Conservation (phyloP, 1,284 basidiomycete genomes). For the Irpex sp. region DNA sequence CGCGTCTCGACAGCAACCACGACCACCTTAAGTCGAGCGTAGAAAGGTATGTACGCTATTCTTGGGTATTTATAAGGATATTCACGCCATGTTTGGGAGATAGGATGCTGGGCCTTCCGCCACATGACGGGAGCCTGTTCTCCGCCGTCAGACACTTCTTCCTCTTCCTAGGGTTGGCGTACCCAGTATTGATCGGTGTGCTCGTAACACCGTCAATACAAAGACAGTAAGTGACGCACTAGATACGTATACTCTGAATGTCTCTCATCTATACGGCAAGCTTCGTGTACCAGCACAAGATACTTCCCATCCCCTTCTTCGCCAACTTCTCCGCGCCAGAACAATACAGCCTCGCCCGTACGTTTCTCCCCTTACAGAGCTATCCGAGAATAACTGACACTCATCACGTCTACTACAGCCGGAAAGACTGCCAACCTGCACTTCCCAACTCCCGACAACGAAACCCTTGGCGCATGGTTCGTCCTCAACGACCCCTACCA, state of each 20-base stretch:
- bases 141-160: slow-evolving; percentile 30
- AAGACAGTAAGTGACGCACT: slow-evolving; percentile 50
- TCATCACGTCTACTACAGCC: slow-evolving; percentile 36
- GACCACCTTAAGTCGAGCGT: no score
- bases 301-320: slow-evolving; percentile 55
- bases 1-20: no score
- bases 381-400: no score
- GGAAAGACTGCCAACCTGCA: slow-evolving; percentile 74
- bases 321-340: slow-evolving; percentile 66
- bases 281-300: slow-evolving; percentile 57
- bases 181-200: slow-evolving; percentile 48
- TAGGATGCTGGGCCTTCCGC: not conserved
- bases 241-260: not conserved
- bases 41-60: no score
- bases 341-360: slow-evolving; percentile 78
- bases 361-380: slow-evolving; percentile 26
- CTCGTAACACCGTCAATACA: slow-evolving; percentile 65
- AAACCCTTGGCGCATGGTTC: slow-evolving; percentile 87
- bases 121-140: slow-evolving; percentile 19
- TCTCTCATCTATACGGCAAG: not conserved
- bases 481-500: slow-evolving; percentile 71
- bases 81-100: no score
- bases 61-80: no score
- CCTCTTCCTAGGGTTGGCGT: slow-evolving; percentile 44
- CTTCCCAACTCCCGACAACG: slow-evolving; percentile 71